Percentiles rank a stretch among this genome's conserved stretches.
Conservation (phyloP, 495 filamentous ascomycete species). For the Wilcoxina mikolae region DNA sequence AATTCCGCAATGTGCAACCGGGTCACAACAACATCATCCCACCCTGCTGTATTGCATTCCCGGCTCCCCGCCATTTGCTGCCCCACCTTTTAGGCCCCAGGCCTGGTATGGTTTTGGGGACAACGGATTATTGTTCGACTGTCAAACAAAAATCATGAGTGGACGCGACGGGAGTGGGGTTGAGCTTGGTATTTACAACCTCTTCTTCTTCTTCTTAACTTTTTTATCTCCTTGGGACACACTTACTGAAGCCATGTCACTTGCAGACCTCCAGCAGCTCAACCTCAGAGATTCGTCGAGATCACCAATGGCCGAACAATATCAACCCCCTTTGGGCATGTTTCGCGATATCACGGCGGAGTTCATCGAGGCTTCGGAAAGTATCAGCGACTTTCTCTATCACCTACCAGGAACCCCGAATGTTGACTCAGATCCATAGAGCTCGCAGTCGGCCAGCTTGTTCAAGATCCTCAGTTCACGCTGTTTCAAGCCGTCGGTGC, state of each 20-base stretch:
- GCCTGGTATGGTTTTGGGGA: no score
- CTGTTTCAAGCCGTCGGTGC: slow-evolving; percentile 89
- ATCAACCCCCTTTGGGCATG: slow-evolving; percentile 9
- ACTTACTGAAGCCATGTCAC: no score
- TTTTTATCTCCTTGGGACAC: no score
- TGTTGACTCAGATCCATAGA: slow-evolving; percentile 35
- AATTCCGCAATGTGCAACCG: no score
- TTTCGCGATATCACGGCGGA: slow-evolving; percentile 57
- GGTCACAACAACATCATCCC: background rate
- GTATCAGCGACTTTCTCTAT: slow-evolving; percentile 33
- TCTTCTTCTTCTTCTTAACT: no score
- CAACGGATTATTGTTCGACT: no score
- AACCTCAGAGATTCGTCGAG: no score
- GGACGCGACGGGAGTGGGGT: slow-evolving; percentile 14
- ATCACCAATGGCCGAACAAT: no score
- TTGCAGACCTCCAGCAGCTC: background rate
- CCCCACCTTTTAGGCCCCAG: no score
- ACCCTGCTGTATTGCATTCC: background rate
- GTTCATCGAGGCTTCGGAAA: slow-evolving; percentile 53
- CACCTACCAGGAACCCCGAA: background rate
- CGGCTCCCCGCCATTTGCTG: background rate
- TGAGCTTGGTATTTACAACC: slow-evolving; percentile 12
- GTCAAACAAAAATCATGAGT: no score
- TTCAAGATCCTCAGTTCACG: slow-evolving; percentile 89
- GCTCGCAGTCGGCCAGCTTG: slow-evolving; percentile 60